A percentile compares a stretch with the other conserved stretches of the same genome.
Evolutionary conservation across 139 green algal genomes (phyloP).

Genomic region (Prasinococcaceae sp.): DNA sequence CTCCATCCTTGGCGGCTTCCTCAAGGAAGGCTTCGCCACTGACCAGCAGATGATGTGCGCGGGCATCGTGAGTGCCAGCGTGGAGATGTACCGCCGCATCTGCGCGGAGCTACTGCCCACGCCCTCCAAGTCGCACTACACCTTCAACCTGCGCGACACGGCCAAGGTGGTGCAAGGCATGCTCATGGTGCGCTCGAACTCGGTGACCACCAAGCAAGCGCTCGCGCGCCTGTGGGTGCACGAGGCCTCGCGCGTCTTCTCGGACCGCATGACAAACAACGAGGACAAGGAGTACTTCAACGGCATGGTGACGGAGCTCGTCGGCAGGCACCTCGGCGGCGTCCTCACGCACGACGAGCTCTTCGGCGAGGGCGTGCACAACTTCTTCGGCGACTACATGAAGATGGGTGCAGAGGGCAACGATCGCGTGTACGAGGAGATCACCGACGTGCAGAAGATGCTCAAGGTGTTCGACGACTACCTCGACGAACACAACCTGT

Average conservation of each 20-base stretch:
- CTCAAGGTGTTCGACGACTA: constrained; percentile 44
- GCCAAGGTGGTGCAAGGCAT: constrained; percentile 68
- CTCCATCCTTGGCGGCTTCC: constrained; percentile 57
- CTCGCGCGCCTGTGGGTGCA: constrained; percentile 59
- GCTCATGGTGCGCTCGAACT: constrained; percentile 37
- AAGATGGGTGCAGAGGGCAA: constrained; percentile 14
- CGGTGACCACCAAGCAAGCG: constrained; percentile 29
- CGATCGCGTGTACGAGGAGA: constrained; percentile 20
- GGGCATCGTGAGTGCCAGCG: constrained; percentile 44
- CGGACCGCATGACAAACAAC: constrained; percentile 52
- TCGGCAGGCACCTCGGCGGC: constrained; percentile 14
- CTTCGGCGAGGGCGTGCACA: constrained; percentile 16
- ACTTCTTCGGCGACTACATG: constrained; percentile 36
- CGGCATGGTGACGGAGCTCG: constrained; percentile 12
- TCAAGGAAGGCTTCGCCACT: constrained; percentile 38
- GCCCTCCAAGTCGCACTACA: constrained; percentile 61
- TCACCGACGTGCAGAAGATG: constrained; percentile 24
- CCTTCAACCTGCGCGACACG: constrained; percentile 67
- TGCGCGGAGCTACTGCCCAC: constrained; percentile 36
- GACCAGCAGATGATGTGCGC: constrained; percentile 30
- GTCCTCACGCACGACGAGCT: constrained; percentile 8
- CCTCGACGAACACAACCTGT: constrained; percentile 59
- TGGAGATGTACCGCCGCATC: constrained; percentile 45
- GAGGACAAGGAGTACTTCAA: constrained; percentile 61
- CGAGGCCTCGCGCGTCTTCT: constrained; percentile 64